phyloP scores from a whole-genome alignment of 805 yeast species.

The Cyberlindnera mrakii region DNA sequence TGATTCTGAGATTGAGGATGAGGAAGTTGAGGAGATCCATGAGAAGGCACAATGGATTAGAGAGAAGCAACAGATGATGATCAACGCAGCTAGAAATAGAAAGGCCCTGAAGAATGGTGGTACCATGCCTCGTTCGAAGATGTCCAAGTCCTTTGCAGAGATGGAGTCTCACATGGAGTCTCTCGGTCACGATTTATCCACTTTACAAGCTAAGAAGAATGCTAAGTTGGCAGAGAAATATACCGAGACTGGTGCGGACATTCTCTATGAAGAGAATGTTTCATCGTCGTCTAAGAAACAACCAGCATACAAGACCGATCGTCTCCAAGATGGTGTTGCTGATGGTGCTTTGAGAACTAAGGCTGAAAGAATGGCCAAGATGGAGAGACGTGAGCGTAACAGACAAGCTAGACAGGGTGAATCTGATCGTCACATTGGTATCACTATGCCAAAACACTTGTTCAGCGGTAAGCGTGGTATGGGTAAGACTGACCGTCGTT shows the following conservation, averaged over 20 bases:
- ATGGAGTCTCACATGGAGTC: slow-evolving; percentile 87
- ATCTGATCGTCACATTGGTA: slow-evolving; percentile 86
- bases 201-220: slow-evolving; percentile 49
- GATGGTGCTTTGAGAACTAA: slow-evolving; percentile 77
- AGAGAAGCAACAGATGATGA: slow-evolving; percentile 91
- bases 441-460: slow-evolving; percentile 87
- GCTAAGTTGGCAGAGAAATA: slow-evolving; percentile 32
- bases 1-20: slow-evolving; percentile 66
- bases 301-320: slow-evolving; percentile 57
- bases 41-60: slow-evolving; percentile 95
- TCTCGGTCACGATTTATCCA: slow-evolving; percentile 80
- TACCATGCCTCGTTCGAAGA: slow-evolving; percentile 84
- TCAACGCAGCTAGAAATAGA: slow-evolving; percentile 78
- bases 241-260: slow-evolving; percentile 69
- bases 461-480: slow-evolving; percentile 95
- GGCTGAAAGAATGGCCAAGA: slow-evolving; percentile 81
- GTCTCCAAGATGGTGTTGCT: slow-evolving; percentile 79
- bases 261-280: slow-evolving; percentile 16
- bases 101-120: slow-evolving; percentile 84
- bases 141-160: slow-evolving; percentile 64
- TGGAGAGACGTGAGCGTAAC: slow-evolving; percentile 91
- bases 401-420: slow-evolving; percentile 92
- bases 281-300: slow-evolving; percentile 24
- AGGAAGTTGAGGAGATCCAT: slow-evolving; percentile 59
- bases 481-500: slow-evolving; percentile 90